Base-by-base conservation (phyloP, 2,329 filamentous ascomycete species). In the Colletotrichum sp. region DNA sequence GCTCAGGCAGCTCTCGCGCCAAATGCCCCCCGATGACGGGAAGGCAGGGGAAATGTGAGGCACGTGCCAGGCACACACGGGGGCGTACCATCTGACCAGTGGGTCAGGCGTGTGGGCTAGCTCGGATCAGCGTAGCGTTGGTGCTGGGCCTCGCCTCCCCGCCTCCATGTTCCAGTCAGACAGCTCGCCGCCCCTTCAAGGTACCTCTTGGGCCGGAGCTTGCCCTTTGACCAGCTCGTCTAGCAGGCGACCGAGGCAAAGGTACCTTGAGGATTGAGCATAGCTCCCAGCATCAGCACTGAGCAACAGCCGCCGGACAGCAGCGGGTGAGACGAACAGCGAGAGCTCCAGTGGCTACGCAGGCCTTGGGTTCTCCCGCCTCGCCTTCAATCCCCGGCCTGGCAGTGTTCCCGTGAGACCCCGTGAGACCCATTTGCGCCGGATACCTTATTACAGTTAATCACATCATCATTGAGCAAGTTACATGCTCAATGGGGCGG, bases 51-150 rank as follows among this genome's bases (percentile, higher is more conserved):
- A 52, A 64, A 7, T 61, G 28, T 68, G 64, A 69, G 73, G 73
- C 73, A 75, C 73, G 73, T 75, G 73, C 73, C 73, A 75, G 73
- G 73, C 48, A 75, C 73, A 69, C 43, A 75, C 73, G 48, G 57
- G 64, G 74, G 39, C 52, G 57, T 36, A 48, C 72, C 74, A 76
- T 76, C 70, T 76, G 74, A 76, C 74, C 74, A 13, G 65, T 76
- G 70, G 70, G 74, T 76, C 74, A 76, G 74, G 70, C 74, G 65
- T 69, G 34, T 28, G 26, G 70, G 55, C 72, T 73, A 76, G 74
- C 74, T 73, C 36, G 57, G 74, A 76, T 73, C 70, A 76, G 74
- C 70, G 59, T 76, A 74, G 74, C 70, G 74, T 65, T 75, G 70
- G 55, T 75, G 70, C 73, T 75, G 70, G 73, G 64, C 70, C 73